Base-by-base conservation (phyloP, 2,329 filamentous ascomycete species). In the Alternaria rosae region DNA sequence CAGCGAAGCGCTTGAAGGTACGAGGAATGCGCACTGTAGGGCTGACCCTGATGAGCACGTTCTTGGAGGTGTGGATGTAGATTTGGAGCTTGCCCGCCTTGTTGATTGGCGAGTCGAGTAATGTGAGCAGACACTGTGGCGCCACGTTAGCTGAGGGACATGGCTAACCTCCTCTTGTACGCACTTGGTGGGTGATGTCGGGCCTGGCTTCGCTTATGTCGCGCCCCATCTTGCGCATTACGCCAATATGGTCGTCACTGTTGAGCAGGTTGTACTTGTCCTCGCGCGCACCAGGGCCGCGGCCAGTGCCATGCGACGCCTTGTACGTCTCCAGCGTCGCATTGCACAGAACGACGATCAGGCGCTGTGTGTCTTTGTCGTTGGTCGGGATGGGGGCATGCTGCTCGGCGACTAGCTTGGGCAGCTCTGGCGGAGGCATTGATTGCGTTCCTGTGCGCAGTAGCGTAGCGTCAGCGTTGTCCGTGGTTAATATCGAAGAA, bases 181-280 rank as follows among this genome's bases (percentile, higher is more conserved):
- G 76, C 84, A 97, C 94, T 92, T 98, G 95, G 80, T 99, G 95
- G 47, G 95, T 97, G 76, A 99, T 99, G 81, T 99, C 95, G 45
- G 95, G 95, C 71, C 95, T 89, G 63, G 95, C 95, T 82, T 99
- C 95, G 79, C 94, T 97, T 70, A 99, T 98, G 79, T 99, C 95
- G 72, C 95, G 88, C 79, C 97, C 97, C 94, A 98, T 98, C 85
- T 98, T 99, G 76, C 95, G 91, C 93, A 99, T 97, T 69, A 98
- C 92, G 66, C 95, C 95, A 71, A 99, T 99, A 79, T 99, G 95
- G 82, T 99, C 95, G 78, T 99, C 95, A 81, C 94, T 97, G 85
- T 99, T 99, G 76, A 99, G 89, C 54, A 99, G 85, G 64, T 94
- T 97, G 82, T 97, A 99, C 81, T 98, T 98, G 79, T 97, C 94